phyloP scores from a whole-genome alignment of 148 eudicot species.

The Pharnaceum exiguum region DNA sequence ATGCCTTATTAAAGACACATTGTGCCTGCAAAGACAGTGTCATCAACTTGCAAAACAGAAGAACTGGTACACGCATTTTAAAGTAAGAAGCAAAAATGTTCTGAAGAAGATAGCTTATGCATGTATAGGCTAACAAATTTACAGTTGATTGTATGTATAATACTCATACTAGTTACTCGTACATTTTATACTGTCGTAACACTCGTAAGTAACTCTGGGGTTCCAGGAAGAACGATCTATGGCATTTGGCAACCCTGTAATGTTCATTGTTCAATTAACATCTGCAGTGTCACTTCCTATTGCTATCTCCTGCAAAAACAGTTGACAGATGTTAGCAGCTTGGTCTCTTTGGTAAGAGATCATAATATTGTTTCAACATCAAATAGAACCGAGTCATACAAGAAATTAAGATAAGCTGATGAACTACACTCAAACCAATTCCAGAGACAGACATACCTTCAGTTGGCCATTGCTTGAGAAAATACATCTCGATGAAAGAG shows the following conservation, averaged over 20 bases:
- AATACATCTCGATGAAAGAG: conserved; percentile 72
- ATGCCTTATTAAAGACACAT: too few species aligned
- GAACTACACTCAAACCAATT: too few species aligned
- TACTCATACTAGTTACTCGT: too few species aligned
- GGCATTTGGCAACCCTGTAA: not conserved
- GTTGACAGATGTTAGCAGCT: not conserved
- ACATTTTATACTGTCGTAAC: too few species aligned
- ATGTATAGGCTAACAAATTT: not conserved
- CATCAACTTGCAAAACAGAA: too few species aligned
- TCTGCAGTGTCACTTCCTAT: conserved; percentile 46
- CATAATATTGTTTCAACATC: not conserved
- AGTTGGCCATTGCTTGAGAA: conserved; percentile 50
- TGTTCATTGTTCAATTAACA: conserved; percentile 4
- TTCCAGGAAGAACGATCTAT: not conserved
- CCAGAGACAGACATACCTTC: conserved; percentile 40
- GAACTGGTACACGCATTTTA: too few species aligned
- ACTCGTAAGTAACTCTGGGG: too few species aligned
- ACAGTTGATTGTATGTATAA: not conserved
- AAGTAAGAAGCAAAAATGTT: not conserved
- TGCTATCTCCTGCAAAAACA: conserved; percentile 59
- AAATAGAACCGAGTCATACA: too few species aligned
- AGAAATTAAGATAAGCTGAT: too few species aligned
- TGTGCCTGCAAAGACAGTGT: not conserved
- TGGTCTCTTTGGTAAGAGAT: not conserved
- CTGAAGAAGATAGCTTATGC: not conserved